Conservation (phyloP, 129 eudicot genomes). For the Pseudognaphalium luteoalbum region DNA sequence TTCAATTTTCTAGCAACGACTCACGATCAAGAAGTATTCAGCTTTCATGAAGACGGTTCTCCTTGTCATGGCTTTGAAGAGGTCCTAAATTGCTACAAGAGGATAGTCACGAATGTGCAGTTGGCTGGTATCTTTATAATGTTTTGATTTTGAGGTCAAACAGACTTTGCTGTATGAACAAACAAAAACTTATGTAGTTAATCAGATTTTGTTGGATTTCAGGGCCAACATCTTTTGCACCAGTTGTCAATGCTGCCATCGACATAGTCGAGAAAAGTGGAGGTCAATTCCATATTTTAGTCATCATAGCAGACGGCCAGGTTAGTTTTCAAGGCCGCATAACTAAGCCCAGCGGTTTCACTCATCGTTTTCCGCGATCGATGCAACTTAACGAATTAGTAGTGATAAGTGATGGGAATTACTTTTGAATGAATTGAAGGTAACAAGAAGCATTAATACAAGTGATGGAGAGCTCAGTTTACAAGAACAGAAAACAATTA, state of each 20-base stretch:
- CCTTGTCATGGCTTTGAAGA: constrained; percentile 91
- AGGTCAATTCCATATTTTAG: constrained; percentile 74
- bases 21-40: constrained; percentile 67
- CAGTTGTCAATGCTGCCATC: constrained; percentile 69
- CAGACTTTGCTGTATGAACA: background rate
- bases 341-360: background rate
- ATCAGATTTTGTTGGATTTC: constrained; percentile 7
- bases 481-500: constrained; percentile 63
- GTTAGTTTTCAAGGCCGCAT: constrained; percentile 24
- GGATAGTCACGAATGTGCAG: constrained; percentile 43
- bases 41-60: constrained; percentile 65
- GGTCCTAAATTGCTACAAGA: constrained; percentile 70
- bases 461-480: constrained; percentile 52
- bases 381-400: background rate
- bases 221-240: constrained; percentile 86
- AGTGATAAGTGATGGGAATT: constrained; percentile 5
- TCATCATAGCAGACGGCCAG: constrained; percentile 84
- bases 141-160: background rate
- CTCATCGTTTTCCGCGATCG: background rate
- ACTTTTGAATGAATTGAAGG: constrained; percentile 42
- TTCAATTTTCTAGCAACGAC: constrained; percentile 45
- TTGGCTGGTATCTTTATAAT: constrained; percentile 51
- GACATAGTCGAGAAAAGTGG: constrained; percentile 77
- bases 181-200: background rate
- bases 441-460: constrained; percentile 61